Evolutionary conservation across 2,329 filamentous ascomycete genomes (phyloP).

Genomic region (Colletotrichum gigasporum): DNA sequence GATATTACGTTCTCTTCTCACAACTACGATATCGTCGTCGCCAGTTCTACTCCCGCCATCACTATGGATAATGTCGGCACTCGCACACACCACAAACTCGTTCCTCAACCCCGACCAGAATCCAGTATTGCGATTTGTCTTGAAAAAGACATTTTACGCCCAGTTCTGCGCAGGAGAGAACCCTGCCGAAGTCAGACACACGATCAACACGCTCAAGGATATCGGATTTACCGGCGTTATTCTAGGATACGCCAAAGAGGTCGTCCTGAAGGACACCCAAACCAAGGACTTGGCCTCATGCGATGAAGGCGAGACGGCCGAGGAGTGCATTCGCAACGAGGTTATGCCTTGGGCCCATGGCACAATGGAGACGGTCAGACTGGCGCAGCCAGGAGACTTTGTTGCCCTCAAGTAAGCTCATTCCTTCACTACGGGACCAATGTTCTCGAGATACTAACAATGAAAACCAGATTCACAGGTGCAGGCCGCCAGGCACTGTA

Average conservation of each 20-base stretch:
- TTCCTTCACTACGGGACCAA: not conserved
- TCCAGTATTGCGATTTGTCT: conserved; percentile 71
- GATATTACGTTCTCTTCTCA: conserved; percentile 75
- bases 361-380: conserved; percentile 76
- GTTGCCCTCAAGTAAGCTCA: conserved; percentile 69
- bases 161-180: conserved; percentile 92
- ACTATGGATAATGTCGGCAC: conserved; percentile 70
- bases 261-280: conserved; percentile 72
- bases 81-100: conserved; percentile 74
- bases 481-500: conserved; percentile 79
- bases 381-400: conserved; percentile 74
- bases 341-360: conserved; percentile 78
- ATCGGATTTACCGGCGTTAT: conserved; percentile 88
- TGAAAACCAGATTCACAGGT: conserved; percentile 74
- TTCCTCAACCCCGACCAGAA: conserved; percentile 81
- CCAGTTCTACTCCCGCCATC: conserved; percentile 75
- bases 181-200: conserved; percentile 71
- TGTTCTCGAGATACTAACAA: not conserved
- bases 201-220: conserved; percentile 71
- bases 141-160: conserved; percentile 87
- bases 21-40: conserved; percentile 76
- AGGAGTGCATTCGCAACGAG: conserved; percentile 64
- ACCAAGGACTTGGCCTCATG: conserved; percentile 52
- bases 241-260: conserved; percentile 84
- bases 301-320: conserved; percentile 57